Conservation (phyloP, 2,329 filamentous ascomycete species). For the Stachybotrys chartarum region DNA sequence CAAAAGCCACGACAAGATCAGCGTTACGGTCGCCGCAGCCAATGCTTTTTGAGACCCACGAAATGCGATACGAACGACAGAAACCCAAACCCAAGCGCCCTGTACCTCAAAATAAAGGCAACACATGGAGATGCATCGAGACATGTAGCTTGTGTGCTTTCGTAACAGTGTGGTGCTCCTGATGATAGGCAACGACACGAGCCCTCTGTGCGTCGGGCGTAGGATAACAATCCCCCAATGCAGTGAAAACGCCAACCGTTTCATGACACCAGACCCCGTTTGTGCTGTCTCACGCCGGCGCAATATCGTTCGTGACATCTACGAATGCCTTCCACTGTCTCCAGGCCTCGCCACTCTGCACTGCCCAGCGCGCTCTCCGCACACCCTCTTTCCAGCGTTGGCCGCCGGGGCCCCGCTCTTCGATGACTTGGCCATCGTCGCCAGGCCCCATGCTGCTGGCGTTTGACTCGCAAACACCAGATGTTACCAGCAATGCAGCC, state of each 20-base stretch:
- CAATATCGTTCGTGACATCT: slow-evolving; percentile 61
- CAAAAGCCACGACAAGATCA: background rate
- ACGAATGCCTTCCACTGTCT: slow-evolving; percentile 79
- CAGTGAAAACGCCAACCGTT: background rate
- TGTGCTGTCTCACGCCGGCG: background rate
- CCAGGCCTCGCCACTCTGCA: slow-evolving; percentile 81
- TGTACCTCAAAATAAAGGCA: background rate
- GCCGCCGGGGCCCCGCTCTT: slow-evolving; percentile 76
- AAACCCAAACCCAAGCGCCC: background rate
- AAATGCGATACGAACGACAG: background rate
- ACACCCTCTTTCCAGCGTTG: slow-evolving; percentile 94
- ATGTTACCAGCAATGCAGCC: slow-evolving; percentile 76
- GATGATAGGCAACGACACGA: too few species aligned
- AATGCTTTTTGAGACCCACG: background rate
- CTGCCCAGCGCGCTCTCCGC: slow-evolving; percentile 76
- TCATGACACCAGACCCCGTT: background rate
- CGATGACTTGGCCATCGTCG: slow-evolving; percentile 74
- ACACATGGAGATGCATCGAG: too few species aligned
- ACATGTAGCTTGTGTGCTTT: too few species aligned
- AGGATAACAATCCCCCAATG: too few species aligned
- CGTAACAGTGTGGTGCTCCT: too few species aligned
- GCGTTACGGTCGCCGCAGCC: background rate
- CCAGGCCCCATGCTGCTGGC: slow-evolving; percentile 70
- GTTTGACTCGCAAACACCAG: slow-evolving; percentile 81
- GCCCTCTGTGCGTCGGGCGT: too few species aligned